Conservation (phyloP, 305 asterid genomes). For the Fraxinus velutina region DNA sequence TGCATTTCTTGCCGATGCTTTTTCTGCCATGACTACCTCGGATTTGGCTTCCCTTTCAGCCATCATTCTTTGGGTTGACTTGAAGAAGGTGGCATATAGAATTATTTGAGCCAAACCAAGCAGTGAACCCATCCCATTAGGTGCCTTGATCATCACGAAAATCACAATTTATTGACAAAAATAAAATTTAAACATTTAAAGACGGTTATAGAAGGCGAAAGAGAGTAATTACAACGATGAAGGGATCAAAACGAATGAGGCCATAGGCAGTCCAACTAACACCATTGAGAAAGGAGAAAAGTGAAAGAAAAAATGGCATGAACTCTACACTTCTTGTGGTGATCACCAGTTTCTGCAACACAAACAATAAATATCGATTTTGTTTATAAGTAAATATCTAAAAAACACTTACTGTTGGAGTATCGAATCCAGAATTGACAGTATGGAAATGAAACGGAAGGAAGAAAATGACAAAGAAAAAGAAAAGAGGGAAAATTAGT, state of each 20-base stretch:
- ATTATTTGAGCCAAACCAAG: conserved; percentile 70
- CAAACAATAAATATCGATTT: too few species aligned
- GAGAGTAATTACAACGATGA: conserved; percentile 43
- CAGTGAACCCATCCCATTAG: conserved; percentile 58
- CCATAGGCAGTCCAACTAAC: conserved; percentile 60
- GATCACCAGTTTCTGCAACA: conserved; percentile 57
- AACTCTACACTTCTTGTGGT: conserved; percentile 61
- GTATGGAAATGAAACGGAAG: too few species aligned
- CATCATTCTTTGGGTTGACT: conserved; percentile 49
- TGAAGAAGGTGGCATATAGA: conserved; percentile 61
- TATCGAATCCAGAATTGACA: too few species aligned
- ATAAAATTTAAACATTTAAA: too few species aligned
- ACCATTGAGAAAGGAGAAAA: conserved; percentile 55
- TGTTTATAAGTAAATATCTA: too few species aligned
- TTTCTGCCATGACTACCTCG: conserved; percentile 41
- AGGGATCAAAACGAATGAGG: conserved; percentile 57
- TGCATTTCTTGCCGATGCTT: conserved; percentile 1
- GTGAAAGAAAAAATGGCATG: conserved; percentile 62
- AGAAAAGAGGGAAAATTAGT: too few species aligned
- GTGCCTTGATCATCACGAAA: conserved; percentile 40
- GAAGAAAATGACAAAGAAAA: too few species aligned
- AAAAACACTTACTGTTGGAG: too few species aligned
- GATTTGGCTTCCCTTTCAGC: conserved; percentile 44
- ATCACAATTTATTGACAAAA: not conserved
- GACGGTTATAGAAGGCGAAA: not conserved